These are phyloP conservation scores for Euphorbia corollata DNA, from an alignment of 441 rosid genomes.

Conservation along the genomic window DNA sequence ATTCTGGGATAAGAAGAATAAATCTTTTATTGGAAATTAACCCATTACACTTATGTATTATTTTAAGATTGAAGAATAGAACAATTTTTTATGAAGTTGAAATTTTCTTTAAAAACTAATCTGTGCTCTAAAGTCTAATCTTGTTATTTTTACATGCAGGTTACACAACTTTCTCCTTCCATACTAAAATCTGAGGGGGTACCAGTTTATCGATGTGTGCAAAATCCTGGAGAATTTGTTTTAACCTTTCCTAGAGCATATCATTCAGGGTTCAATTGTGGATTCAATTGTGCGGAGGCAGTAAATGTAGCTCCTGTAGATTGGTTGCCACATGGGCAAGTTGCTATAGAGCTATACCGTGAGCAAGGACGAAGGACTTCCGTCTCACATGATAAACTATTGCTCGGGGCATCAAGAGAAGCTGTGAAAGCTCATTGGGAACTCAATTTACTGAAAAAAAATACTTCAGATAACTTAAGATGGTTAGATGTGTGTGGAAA, in stretches of 20 bases:
- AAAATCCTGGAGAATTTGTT: slow-evolving; percentile 92
- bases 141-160: slow-evolving; percentile 41
- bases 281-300: slow-evolving; percentile 99
- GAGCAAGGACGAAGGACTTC: slow-evolving; percentile 94
- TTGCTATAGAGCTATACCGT: slow-evolving; percentile 80
- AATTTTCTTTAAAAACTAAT: background rate
- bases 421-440: slow-evolving; percentile 98
- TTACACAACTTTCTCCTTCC: slow-evolving; percentile 95
- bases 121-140: slow-evolving; percentile 14
- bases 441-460: slow-evolving; percentile 74
- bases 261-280: slow-evolving; percentile 94
- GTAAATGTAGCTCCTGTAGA: slow-evolving; percentile 99
- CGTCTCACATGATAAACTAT: slow-evolving; percentile 88
- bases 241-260: slow-evolving; percentile 98
- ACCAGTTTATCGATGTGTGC: slow-evolving; percentile 85
- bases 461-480: slow-evolving; percentile 62
- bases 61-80: background rate
- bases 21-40: background rate
- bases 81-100: background rate
- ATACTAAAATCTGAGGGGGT: slow-evolving; percentile 83
- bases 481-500: slow-evolving; percentile 84
- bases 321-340: slow-evolving; percentile 97
- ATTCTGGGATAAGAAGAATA: slow-evolving; percentile 9
- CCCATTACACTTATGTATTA: background rate
- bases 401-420: slow-evolving; percentile 99